These are phyloP conservation scores for Croton setiger DNA, from an alignment of 441 rosid species.

Conservation along the genomic window DNA sequence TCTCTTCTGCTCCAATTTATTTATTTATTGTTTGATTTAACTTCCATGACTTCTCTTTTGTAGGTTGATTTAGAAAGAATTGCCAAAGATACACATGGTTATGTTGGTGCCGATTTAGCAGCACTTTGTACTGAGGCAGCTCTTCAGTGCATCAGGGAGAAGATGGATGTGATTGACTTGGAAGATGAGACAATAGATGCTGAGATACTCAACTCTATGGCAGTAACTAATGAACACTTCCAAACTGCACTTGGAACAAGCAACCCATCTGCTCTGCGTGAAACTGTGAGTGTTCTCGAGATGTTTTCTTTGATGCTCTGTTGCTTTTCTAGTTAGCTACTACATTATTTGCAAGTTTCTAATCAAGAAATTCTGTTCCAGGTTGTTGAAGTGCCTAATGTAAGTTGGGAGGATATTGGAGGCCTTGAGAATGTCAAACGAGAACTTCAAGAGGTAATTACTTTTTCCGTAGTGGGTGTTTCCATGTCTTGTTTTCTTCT, in stretches of 20 bases:
- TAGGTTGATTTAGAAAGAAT: slow-evolving; percentile 68
- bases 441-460: slow-evolving; percentile 67
- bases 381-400: slow-evolving; percentile 81
- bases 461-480: neutral
- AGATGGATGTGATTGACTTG: slow-evolving; percentile 76
- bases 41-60: neutral
- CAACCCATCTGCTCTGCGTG: slow-evolving; percentile 81
- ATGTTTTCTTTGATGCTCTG: neutral
- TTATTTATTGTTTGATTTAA: neutral
- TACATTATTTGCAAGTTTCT: neutral
- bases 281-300: slow-evolving; percentile 47
- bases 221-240: slow-evolving; percentile 70
- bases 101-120: slow-evolving; percentile 76
- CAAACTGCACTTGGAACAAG: slow-evolving; percentile 72
- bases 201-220: slow-evolving; percentile 73
- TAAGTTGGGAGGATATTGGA: slow-evolving; percentile 66
- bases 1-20: neutral
- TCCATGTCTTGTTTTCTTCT: neutral
- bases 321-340: neutral
- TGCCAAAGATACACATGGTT: slow-evolving; percentile 68
- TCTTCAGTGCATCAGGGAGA: slow-evolving; percentile 72
- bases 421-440: slow-evolving; percentile 72
- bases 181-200: slow-evolving; percentile 77
- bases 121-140: slow-evolving; percentile 79
- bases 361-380: slow-evolving; percentile 15